phyloP scores from a whole-genome alignment of 2,329 filamentous ascomycete species.

The Penicillium sp. region DNA sequence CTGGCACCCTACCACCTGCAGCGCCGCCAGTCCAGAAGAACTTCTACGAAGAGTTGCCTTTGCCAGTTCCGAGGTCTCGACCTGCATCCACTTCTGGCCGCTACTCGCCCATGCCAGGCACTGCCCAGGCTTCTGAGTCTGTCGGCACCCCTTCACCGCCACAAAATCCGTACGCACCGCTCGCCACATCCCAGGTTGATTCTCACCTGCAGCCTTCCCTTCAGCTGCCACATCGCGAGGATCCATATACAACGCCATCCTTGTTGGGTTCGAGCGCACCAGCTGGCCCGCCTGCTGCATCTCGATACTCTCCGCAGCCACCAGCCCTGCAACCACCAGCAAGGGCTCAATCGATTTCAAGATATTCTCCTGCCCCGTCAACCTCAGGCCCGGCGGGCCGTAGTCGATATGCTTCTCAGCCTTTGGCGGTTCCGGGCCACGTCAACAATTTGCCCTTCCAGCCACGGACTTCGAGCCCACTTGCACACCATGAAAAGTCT shows the following conservation, averaged over 20 bases:
- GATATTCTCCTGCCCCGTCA: slow-evolving; percentile 45
- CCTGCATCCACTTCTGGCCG: slow-evolving; percentile 43
- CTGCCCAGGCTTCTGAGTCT: slow-evolving; percentile 16
- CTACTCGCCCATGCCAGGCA: slow-evolving; percentile 33
- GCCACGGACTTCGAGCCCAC: slow-evolving; percentile 59
- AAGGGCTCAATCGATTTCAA: slow-evolving; percentile 34
- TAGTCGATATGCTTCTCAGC: slow-evolving; percentile 39
- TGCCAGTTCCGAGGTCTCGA: slow-evolving; percentile 53
- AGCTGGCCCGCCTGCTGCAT: slow-evolving; percentile 25
- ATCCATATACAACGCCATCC: slow-evolving; percentile 25
- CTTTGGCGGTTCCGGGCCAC: slow-evolving; percentile 23
- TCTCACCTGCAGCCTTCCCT: slow-evolving; percentile 19
- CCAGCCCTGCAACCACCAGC: slow-evolving; percentile 25
- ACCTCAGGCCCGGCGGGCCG: slow-evolving; percentile 22
- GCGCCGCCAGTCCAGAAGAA: slow-evolving; percentile 35
- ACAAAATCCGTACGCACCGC: slow-evolving; percentile 15
- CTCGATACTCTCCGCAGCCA: slow-evolving; percentile 41
- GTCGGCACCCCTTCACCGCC: slow-evolving; percentile 12
- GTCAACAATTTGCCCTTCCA: slow-evolving; percentile 48
- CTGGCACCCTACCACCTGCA: slow-evolving; percentile 11
- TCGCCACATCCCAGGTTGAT: slow-evolving; percentile 19
- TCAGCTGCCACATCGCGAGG: slow-evolving; percentile 28
- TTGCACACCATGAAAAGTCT: slow-evolving; percentile 47
- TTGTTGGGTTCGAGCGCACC: slow-evolving; percentile 24
- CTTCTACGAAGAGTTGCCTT: slow-evolving; percentile 74